Percentiles rank a stretch among this genome's conserved stretches.
phyloP scores from a whole-genome alignment of 345 rosid species.

The Gossypium bickii region DNA sequence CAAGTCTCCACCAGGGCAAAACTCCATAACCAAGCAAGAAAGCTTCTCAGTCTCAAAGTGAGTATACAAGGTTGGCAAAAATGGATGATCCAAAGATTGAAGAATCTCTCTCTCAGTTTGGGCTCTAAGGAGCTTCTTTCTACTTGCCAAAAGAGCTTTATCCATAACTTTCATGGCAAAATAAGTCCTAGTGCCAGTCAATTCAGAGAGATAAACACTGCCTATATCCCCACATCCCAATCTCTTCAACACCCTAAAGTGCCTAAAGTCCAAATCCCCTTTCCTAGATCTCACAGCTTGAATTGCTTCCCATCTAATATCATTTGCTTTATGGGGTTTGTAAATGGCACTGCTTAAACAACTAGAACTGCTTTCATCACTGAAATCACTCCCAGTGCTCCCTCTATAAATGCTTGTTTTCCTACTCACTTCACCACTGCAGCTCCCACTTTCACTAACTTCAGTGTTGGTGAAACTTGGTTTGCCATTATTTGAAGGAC shows the following conservation, averaged over 20 bases:
- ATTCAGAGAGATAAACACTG: constrained; percentile 71
- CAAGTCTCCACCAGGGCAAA: constrained; percentile 93
- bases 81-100: constrained; percentile 86
- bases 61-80: constrained; percentile 75
- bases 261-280: constrained; percentile 49
- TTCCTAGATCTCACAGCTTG: constrained; percentile 50
- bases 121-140: constrained; percentile 89
- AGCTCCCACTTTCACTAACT: constrained; percentile 61
- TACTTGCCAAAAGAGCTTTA: constrained; percentile 57
- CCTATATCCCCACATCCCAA: constrained; percentile 93
- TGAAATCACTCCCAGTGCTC: constrained; percentile 81
- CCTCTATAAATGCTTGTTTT: constrained; percentile 61
- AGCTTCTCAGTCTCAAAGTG: constrained; percentile 82
- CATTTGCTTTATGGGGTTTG: constrained; percentile 91
- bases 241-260: constrained; percentile 53
- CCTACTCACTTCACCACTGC: constrained; percentile 48
- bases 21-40: constrained; percentile 93
- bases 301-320: constrained; percentile 83
- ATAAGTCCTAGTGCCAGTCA: constrained; percentile 58
- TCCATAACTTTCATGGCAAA: constrained; percentile 91
- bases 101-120: constrained; percentile 90
- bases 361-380: constrained; percentile 88
- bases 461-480: constrained; percentile 77
- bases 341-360: constrained; percentile 54
- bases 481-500: constrained; percentile 67